Evolutionary conservation across 192 early-diverging fungal genomes (phyloP).

Genomic region (Dissophora globulifera): DNA sequence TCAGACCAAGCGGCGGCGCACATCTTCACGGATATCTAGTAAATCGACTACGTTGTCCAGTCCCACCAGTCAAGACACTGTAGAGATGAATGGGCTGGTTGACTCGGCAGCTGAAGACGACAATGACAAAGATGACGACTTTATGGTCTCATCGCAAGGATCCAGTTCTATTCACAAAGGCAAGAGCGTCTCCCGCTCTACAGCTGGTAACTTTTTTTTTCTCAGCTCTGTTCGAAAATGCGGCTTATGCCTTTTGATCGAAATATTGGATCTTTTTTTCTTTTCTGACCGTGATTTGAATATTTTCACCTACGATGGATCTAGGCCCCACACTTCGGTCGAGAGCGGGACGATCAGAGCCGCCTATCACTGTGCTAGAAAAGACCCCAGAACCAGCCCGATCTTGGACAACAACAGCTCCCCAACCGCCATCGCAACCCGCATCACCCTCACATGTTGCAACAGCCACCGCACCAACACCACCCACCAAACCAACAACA

Average conservation of each 20-base stretch:
- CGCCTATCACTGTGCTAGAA: too few relatives aligned
- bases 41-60: too few relatives aligned
- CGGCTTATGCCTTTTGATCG: too few relatives aligned
- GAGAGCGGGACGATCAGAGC: constrained; percentile 11
- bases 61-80: too few relatives aligned
- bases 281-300: too few relatives aligned
- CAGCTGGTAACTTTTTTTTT: constrained; percentile 4
- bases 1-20: constrained; percentile 38
- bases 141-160: constrained; percentile 10
- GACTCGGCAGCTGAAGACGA: background rate
- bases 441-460: background rate
- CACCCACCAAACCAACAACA: background rate
- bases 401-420: background rate
- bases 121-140: constrained; percentile 34
- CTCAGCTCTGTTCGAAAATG: too few relatives aligned
- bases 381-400: too few relatives aligned
- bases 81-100: too few relatives aligned
- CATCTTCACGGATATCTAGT: constrained; percentile 19
- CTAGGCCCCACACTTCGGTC: constrained; percentile 32
- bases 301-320: background rate
- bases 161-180: constrained; percentile 15
- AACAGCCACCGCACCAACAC: background rate
- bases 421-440: too few relatives aligned
- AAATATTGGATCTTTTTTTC: too few relatives aligned
- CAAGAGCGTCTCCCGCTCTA: constrained; percentile 5